Evolutionary conservation across 108 stramenopile species (phyloP), one percentile per base, ranked within the genome.

Genomic region (Skeletonema costatum): DNA sequence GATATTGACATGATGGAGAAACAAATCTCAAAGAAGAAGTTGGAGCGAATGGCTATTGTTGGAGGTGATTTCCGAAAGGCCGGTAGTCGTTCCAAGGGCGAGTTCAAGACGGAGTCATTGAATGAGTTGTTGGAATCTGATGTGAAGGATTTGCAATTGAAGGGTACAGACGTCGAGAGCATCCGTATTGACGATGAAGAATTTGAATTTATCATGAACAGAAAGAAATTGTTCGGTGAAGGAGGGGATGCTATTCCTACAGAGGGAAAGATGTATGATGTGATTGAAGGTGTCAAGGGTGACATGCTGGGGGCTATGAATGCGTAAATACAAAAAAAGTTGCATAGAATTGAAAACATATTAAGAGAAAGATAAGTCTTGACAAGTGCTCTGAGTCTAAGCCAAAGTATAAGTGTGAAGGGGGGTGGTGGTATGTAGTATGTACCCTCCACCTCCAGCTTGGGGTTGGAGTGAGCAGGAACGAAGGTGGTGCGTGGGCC

Each of bases 1-100:
- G 99, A 99, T 76, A 97, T 99, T 66, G 96, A 94, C 16, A 99
- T 99, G 98, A 99, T 99, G 97, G 97, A 97, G 83, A 93, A 93
- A 72, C 93, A 93, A 78, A 88, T 97, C 19, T 95, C 93, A 21
- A 97, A 97, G 69, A 97, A 96, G 88, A 97, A 97, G 82, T 84
- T 99, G 51, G 98, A 97, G 68, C 93, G 98, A 25, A 96, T 99
- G 93, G 92, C 97, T 4, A 97, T 99, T 73, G 90, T 90, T 33
- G 98, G 96, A 25, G 98, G 98, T 14, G 98, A 98, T 64, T 99
- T 97, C 75, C 85, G 95, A 32, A 93, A 95, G 83, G 96, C 93
- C 5, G 98, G 98, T 2, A 50, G 60, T 29, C 87, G 97, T 13
- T 85, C 89, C 29, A 53, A 71, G 9, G 96, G 95, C 5, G 94